These are phyloP conservation scores for Novakomyces olei DNA, from an alignment of 805 yeast species.

Conservation along the genomic window DNA sequence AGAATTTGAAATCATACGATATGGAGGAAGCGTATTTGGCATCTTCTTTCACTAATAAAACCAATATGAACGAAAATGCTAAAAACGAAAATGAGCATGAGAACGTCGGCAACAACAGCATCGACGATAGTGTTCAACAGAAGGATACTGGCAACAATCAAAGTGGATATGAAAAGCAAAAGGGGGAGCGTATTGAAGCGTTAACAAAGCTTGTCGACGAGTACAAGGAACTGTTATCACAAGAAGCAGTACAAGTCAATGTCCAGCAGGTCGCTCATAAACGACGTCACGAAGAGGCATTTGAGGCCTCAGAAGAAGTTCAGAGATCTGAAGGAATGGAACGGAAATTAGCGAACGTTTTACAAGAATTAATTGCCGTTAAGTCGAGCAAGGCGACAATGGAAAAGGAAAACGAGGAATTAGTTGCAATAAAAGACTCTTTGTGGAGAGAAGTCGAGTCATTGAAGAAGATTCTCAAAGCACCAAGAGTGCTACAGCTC, in stretches of 20 bases:
- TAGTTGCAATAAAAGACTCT: too few relatives aligned
- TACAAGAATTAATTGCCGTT: too few relatives aligned
- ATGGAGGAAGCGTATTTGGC: constrained; percentile 13
- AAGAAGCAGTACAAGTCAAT: constrained; percentile 20
- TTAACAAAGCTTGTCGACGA: constrained; percentile 31
- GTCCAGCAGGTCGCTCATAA: background rate
- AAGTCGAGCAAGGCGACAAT: too few relatives aligned
- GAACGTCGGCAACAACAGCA: too few relatives aligned
- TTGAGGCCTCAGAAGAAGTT: constrained; percentile 14
- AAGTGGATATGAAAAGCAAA: constrained; percentile 9
- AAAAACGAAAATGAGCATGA: too few relatives aligned
- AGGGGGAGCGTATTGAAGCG: constrained; percentile 13
- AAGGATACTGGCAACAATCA: too few relatives aligned
- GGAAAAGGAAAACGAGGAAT: too few relatives aligned
- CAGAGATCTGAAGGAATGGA: constrained; percentile 20
- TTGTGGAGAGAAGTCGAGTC: too few relatives aligned
- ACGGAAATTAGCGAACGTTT: constrained; percentile 20
- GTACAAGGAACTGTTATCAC: constrained; percentile 30
- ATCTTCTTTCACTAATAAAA: too few relatives aligned
- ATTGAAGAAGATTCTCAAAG: too few relatives aligned
- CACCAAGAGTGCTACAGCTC: constrained; percentile 38
- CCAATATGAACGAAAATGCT: too few relatives aligned
- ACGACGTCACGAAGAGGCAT: background rate
- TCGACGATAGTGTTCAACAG: too few relatives aligned
- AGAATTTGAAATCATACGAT: constrained; percentile 32